Evolutionary conservation across 768 basidiomycete genomes (phyloP).

Genomic region (Mrakia hoshinonis): DNA sequence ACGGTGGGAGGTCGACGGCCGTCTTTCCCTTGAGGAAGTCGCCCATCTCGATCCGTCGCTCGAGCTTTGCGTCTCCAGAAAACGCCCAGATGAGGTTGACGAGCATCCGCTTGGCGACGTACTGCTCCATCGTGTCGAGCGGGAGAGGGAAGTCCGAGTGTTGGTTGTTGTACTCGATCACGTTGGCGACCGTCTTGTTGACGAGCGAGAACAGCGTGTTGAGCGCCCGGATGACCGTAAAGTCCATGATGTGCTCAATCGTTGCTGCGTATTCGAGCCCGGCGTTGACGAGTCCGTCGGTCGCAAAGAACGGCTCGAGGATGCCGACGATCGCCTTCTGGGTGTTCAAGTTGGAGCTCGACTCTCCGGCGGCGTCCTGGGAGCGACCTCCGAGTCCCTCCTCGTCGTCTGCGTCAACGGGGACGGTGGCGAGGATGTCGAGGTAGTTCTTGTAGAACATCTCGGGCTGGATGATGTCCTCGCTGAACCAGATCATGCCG

Average conservation of each 20-base stretch:
- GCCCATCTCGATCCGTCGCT: slow-evolving; percentile 79
- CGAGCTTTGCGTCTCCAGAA: slow-evolving; percentile 88
- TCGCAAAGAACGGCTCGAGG: slow-evolving; percentile 71
- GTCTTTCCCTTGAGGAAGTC: slow-evolving; percentile 75
- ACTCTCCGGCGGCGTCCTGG: slow-evolving; percentile 41
- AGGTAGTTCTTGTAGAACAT: slow-evolving; percentile 93
- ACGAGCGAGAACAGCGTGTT: slow-evolving; percentile 93
- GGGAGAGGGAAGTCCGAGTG: slow-evolving; percentile 90
- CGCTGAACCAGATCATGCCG: slow-evolving; percentile 99
- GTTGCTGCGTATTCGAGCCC: slow-evolving; percentile 70
- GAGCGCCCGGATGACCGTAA: slow-evolving; percentile 80
- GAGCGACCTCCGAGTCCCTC: slow-evolving; percentile 49
- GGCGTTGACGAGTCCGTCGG: slow-evolving; percentile 68
- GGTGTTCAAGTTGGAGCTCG: slow-evolving; percentile 51
- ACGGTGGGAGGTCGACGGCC: slow-evolving; percentile 76
- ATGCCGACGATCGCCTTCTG: slow-evolving; percentile 68
- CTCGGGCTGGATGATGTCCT: slow-evolving; percentile 77
- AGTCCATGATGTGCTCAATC: slow-evolving; percentile 99
- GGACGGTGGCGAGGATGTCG: slow-evolving; percentile 58
- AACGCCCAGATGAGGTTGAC: slow-evolving; percentile 97
- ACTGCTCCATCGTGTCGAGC: slow-evolving; percentile 76
- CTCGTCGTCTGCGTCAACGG: slow-evolving; percentile 85
- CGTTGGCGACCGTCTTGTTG: slow-evolving; percentile 88
- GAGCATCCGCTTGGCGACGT: slow-evolving; percentile 78
- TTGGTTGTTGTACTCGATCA: slow-evolving; percentile 88